These are phyloP conservation scores for Beauveria caledonica DNA, from an alignment of 2,329 filamentous ascomycete genomes.

Conservation along the genomic window DNA sequence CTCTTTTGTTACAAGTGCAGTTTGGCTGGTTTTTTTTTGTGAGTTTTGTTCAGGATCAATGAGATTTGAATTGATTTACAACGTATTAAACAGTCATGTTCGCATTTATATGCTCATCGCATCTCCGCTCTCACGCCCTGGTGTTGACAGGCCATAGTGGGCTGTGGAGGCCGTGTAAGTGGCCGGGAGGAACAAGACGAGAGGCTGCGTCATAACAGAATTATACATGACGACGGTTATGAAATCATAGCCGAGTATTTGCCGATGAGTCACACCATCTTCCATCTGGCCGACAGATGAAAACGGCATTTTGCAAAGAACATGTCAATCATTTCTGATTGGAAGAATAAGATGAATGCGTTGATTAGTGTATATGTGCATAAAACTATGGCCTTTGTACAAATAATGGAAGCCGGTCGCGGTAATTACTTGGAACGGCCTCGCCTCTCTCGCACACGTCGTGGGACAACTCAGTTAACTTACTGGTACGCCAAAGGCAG, in stretches of 20 bases:
- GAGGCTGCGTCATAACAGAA: neutral
- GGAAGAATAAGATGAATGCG: no score
- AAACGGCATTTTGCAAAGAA: neutral
- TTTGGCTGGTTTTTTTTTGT: no score
- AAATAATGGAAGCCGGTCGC: neutral
- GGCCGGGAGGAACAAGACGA: neutral
- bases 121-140: slow-evolving; percentile 6
- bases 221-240: rapidly evolving
- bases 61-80: neutral
- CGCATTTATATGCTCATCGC: neutral
- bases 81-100: neutral
- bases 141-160: slow-evolving; percentile 3
- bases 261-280: neutral
- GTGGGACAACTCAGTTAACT: no score
- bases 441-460: no score
- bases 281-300: neutral
- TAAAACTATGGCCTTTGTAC: neutral
- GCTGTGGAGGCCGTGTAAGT: neutral
- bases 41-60: neutral
- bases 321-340: neutral
- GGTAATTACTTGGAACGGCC: no score
- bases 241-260: neutral
- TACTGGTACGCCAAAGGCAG: no score
- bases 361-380: neutral
- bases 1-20: neutral